Conservation (phyloP, 2,329 filamentous ascomycete genomes). For the Fusarium devonianum region DNA sequence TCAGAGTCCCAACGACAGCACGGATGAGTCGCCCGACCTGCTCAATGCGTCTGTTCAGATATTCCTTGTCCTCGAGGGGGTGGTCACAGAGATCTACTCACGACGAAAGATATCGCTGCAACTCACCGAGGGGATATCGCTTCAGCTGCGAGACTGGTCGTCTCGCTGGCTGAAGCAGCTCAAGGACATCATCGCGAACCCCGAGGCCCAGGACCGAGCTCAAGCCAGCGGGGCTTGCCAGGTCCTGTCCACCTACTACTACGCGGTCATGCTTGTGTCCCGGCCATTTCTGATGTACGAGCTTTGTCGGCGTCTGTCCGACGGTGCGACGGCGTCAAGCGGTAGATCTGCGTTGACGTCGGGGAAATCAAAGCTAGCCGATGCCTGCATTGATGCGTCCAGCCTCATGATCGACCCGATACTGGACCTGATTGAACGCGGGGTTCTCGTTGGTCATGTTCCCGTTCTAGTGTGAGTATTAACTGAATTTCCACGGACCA, state of each 20-base stretch:
- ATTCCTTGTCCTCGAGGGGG: conserved; percentile 57
- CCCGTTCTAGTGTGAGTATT: conserved; percentile 59
- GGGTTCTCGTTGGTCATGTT: conserved; percentile 53
- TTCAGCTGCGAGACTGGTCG: conserved; percentile 61
- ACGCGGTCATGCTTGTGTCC: conserved; percentile 64
- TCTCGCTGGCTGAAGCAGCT: conserved; percentile 56
- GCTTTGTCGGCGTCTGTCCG: conserved; percentile 54
- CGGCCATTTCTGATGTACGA: conserved; percentile 65
- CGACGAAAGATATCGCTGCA: conserved; percentile 60
- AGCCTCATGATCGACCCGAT: conserved; percentile 61
- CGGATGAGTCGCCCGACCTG: conserved; percentile 53
- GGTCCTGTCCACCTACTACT: conserved; percentile 61
- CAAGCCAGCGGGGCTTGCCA: conserved; percentile 58
- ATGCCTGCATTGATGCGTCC: conserved; percentile 63
- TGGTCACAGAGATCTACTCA: conserved; percentile 62
- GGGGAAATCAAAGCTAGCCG: conserved; percentile 58
- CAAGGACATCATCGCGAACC: conserved; percentile 47
- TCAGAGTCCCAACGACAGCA: conserved; percentile 45
- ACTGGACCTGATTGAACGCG: conserved; percentile 52
- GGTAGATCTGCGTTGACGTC: conserved; percentile 43
- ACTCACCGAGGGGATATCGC: conserved; percentile 61
- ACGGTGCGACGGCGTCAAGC: conserved; percentile 34
- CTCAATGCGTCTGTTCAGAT: conserved; percentile 62
- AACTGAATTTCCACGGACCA: too few species aligned
- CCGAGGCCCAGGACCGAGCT: conserved; percentile 31